phyloP scores from a whole-genome alignment of 495 filamentous ascomycete species.

The Saxophila tyrrhenica region DNA sequence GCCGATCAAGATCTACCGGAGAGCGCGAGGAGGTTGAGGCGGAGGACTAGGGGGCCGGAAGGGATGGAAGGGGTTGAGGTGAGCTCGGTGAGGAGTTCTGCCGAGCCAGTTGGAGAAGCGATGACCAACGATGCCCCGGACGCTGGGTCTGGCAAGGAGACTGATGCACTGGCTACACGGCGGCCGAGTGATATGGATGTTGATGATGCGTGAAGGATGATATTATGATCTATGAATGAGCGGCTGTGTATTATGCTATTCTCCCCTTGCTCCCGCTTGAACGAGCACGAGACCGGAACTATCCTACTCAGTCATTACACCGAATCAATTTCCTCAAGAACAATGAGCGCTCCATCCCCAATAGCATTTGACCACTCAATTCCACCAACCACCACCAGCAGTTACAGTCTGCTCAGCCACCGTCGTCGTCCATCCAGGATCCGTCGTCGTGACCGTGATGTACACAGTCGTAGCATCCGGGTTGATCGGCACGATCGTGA shows the following conservation, averaged over 20 bases:
- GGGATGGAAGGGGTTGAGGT: too few relatives aligned
- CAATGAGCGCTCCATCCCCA: not conserved
- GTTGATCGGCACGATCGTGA: slow-evolving; percentile 20
- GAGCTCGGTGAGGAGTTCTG: too few relatives aligned
- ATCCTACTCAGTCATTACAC: not conserved
- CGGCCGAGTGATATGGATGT: too few relatives aligned
- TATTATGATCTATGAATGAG: too few relatives aligned
- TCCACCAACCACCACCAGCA: not conserved
- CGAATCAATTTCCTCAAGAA: not conserved
- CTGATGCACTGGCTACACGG: too few relatives aligned
- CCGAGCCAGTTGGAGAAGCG: too few relatives aligned
- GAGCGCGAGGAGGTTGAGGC: slow-evolving; percentile 5
- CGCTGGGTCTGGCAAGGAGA: too few relatives aligned
- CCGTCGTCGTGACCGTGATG: slow-evolving; percentile 13
- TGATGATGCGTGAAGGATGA: too few relatives aligned
- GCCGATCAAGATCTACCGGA: slow-evolving; percentile 11
- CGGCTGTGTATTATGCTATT: too few relatives aligned
- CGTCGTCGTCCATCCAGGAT: slow-evolving; percentile 16
- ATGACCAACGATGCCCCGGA: too few relatives aligned
- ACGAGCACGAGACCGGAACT: too few relatives aligned
- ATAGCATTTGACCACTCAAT: not conserved
- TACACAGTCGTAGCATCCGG: slow-evolving; percentile 13
- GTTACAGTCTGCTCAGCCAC: slow-evolving; percentile 14
- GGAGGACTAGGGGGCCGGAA: slow-evolving; percentile 3
- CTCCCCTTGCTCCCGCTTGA: too few relatives aligned